A percentile compares a stretch with the other conserved stretches of the same genome.
phyloP scores from a whole-genome alignment of 2,329 filamentous ascomycete genomes.

The Zelopaecilomyces penicillatus region DNA sequence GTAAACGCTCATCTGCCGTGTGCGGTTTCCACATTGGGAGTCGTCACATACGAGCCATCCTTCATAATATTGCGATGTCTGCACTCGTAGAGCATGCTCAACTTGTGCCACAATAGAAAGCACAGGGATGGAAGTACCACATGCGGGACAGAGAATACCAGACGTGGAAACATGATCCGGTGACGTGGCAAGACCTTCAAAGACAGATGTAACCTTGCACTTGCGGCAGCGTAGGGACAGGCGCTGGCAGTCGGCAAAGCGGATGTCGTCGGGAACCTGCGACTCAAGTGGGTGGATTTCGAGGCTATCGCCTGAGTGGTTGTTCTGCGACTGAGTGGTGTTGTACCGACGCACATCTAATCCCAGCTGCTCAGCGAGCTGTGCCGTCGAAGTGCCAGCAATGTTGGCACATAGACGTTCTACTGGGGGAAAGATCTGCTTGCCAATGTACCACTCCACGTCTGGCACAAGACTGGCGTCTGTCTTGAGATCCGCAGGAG shows the following conservation, averaged over 20 bases:
- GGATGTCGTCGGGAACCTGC: conserved; percentile 83
- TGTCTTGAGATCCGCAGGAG: conserved; percentile 71
- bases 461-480: conserved; percentile 73
- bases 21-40: conserved; percentile 74
- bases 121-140: conserved; percentile 55
- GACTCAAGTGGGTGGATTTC: conserved; percentile 89
- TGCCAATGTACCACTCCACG: conserved; percentile 96
- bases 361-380: conserved; percentile 86
- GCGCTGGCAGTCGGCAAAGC: conserved; percentile 74
- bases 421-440: conserved; percentile 96
- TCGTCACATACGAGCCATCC: conserved; percentile 90
- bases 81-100: conserved; percentile 70
- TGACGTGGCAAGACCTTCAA: conserved; percentile 63
- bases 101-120: conserved; percentile 78
- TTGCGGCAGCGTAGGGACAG: conserved; percentile 71
- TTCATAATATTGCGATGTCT: conserved; percentile 82
- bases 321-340: conserved; percentile 33
- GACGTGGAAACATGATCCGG: conserved; percentile 57
- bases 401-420: conserved; percentile 97
- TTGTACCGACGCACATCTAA: conserved; percentile 84
- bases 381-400: conserved; percentile 78
- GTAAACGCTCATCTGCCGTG: conserved; percentile 87
- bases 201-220: conserved; percentile 65
- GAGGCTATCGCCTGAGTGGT: conserved; percentile 47
- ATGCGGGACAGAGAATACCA: conserved; percentile 67